Base-by-base conservation (phyloP, 108 stramenopile genomes). In the Fistulifera pelliculosa region DNA sequence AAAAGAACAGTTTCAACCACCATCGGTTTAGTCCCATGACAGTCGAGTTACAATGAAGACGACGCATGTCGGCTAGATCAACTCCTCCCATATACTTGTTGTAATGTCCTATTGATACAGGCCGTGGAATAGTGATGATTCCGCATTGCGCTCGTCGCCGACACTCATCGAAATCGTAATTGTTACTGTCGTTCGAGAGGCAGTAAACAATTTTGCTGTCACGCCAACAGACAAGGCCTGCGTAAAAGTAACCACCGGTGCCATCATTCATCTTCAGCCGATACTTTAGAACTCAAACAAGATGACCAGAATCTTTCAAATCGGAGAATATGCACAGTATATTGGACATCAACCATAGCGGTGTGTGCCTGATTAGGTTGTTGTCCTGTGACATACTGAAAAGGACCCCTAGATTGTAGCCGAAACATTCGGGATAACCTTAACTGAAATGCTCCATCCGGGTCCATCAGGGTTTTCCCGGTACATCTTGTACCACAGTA, bases 1-100 rank as follows among this genome's bases (percentile, higher is more conserved):
- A 49, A 49, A 60, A 60, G 27, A 60, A 35, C 6, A 35, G 31
- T 38, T 26, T 23, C 8, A 57, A 14, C 56, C 56, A 57, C 56
- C 42, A 57, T 22, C 56, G 49, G 49, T 31, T 26, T 38, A 18
- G 49, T 16, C 59, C 59, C 24, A 35, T n/a, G 1, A 60, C 18
- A 7, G 26, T 49, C 18, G 59, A 23, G 17, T 50, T 28, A 25
- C 26, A 26, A 11, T 60, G 27, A 23, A 60, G 16, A 28, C 56
- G 22, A 7, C 56, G 18, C 43, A 38, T 31, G 27, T 60, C 59
- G 3, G 59, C 59, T 3, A 60, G 4, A 31, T 60, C 59, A 17
- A 60, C 59, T 6, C 59, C 59, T 18, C 48, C 59, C 59, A 60
- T 60, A 18, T 50, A 49, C 28, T 44, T 25, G 27, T 57, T 57